Conservation (phyloP, 2,329 filamentous ascomycete genomes). For the Fusarium proliferatum region DNA sequence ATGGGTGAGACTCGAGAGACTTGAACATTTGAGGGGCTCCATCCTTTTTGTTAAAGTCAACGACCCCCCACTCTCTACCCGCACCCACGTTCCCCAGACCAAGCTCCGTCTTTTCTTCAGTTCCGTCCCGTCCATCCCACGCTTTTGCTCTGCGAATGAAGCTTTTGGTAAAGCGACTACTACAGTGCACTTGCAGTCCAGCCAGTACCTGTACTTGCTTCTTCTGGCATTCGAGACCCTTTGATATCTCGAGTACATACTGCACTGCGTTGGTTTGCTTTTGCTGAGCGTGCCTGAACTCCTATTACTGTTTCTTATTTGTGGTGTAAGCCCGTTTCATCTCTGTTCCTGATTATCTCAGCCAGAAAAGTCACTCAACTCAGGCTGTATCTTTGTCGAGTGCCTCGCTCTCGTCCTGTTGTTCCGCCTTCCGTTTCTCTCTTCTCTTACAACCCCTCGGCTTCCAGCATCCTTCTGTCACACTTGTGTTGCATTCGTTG, state of each 20-base stretch:
- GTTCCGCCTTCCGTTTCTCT: constrained; percentile 2
- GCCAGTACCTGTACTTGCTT: constrained; percentile 16
- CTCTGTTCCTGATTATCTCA: constrained; percentile 34
- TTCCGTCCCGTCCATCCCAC: constrained; percentile 33
- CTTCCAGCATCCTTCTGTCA: constrained; percentile 28
- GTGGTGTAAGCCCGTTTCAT: constrained; percentile 20
- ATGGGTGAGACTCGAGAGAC: constrained; percentile 8
- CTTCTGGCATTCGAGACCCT: constrained; percentile 10
- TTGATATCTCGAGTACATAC: not conserved
- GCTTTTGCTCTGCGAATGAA: constrained; percentile 15
- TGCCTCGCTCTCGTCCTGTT: constrained; percentile 15
- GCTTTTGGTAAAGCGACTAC: constrained; percentile 8
- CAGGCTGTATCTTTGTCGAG: constrained; percentile 8
- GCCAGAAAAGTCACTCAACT: constrained; percentile 15
- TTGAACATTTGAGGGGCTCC: constrained; percentile 6
- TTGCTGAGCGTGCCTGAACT: constrained; percentile 18
- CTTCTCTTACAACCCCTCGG: not conserved
- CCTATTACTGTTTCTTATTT: constrained; percentile 13
- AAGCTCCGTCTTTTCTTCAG: constrained; percentile 3
- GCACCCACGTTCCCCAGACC: constrained; percentile 37
- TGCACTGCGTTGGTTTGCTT: constrained; percentile 14
- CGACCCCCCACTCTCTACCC: constrained; percentile 38
- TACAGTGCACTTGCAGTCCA: not conserved
- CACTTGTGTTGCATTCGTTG: constrained; percentile 22
- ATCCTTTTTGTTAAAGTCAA: constrained; percentile 33